These are phyloP conservation scores for Medicago truncatula DNA, from an alignment of 306 rosid species.

Conservation along the genomic window MtrunA17r5.0-ANR NC_053045.1:64623001-64623500, in stretches of 20 bases:
- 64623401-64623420: constrained; percentile 75
- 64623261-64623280: constrained; percentile 25
- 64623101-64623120: constrained; percentile 68
- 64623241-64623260: constrained; percentile 24
- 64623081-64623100: constrained; percentile 68
- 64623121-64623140: constrained; percentile 55
- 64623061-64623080: constrained; percentile 36
- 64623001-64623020: constrained; percentile 30
- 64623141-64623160: constrained; percentile 58
- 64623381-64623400: constrained; percentile 64
- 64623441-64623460: constrained; percentile 35
- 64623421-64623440: constrained; percentile 35
- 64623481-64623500: neutral
- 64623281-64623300: constrained; percentile 25
- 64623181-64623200: constrained; percentile 63
- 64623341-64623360: constrained; percentile 60
- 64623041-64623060: constrained; percentile 24
- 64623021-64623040: constrained; percentile 12
- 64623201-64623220: constrained; percentile 64
- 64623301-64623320: constrained; percentile 30
- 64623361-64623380: constrained; percentile 53
- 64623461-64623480: constrained; percentile 13
- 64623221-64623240: constrained; percentile 51
- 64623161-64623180: constrained; percentile 68
- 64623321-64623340: constrained; percentile 53